phyloP scores from a whole-genome alignment of 2,329 filamentous ascomycete species.

The Diaporthe helianthi region DNA sequence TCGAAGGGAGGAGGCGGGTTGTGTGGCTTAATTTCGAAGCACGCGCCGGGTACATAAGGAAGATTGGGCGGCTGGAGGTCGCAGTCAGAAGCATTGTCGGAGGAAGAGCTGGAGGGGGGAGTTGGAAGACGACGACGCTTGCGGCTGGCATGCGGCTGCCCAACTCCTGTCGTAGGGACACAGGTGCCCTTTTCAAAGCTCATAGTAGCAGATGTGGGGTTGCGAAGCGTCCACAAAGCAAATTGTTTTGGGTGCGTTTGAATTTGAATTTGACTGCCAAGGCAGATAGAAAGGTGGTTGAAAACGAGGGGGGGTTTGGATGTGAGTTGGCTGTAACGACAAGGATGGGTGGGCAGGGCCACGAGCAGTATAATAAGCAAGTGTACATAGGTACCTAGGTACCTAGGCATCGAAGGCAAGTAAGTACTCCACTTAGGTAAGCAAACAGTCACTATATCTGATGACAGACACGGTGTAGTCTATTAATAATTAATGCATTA shows the following conservation, averaged over 20 bases:
- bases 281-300: too few relatives aligned
- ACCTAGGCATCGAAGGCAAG: too few relatives aligned
- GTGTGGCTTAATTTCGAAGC: constrained; percentile 6
- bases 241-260: background rate
- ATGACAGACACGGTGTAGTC: too few relatives aligned
- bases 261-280: too few relatives aligned
- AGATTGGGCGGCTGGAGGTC: background rate
- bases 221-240: background rate
- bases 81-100: background rate
- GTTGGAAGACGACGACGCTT: background rate
- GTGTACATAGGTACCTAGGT: too few relatives aligned
- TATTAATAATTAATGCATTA: too few relatives aligned
- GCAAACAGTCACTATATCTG: too few relatives aligned
- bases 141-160: background rate
- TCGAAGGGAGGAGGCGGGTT: background rate
- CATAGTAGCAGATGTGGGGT: background rate
- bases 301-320: too few relatives aligned
- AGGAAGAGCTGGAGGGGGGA: background rate
- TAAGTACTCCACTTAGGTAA: too few relatives aligned
- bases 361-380: too few relatives aligned
- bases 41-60: background rate
- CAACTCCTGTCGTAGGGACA: background rate
- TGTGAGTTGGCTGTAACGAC: too few relatives aligned
- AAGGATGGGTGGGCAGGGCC: too few relatives aligned
- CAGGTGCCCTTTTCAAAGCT: background rate